Evolutionary conservation across 768 basidiomycete species (phyloP).

Genomic region (Pseudohyphozyma bogoriensis): DNA sequence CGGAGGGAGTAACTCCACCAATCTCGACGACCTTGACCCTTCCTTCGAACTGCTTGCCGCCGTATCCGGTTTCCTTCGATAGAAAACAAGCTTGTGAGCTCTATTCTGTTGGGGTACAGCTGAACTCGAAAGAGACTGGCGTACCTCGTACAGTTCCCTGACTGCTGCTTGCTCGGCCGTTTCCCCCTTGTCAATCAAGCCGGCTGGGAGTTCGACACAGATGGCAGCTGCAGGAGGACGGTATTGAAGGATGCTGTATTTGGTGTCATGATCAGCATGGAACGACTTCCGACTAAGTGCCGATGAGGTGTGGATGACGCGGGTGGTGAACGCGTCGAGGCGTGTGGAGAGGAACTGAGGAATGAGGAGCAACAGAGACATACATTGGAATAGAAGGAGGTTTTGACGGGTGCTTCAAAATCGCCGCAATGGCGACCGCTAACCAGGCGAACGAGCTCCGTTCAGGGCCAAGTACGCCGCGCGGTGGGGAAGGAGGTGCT

Average conservation of each 20-base stretch:
- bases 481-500: slow-evolving; percentile 38
- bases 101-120: too few relatives aligned
- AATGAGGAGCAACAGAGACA: too few relatives aligned
- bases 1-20: not conserved
- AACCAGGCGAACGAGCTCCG: too few relatives aligned
- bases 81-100: too few relatives aligned
- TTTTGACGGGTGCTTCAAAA: slow-evolving; percentile 59
- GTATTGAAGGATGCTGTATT: slow-evolving; percentile 73
- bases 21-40: slow-evolving; percentile 43
- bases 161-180: slow-evolving; percentile 68
- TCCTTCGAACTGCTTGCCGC: slow-evolving; percentile 38
- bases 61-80: slow-evolving; percentile 88
- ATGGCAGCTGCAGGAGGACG: slow-evolving; percentile 58
- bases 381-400: slow-evolving; percentile 40
- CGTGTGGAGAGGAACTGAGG: too few relatives aligned
- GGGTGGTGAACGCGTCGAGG: slow-evolving; percentile 60
- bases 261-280: slow-evolving; percentile 73
- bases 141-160: slow-evolving; percentile 82
- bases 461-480: slow-evolving; percentile 34
- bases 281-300: too few relatives aligned
- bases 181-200: slow-evolving; percentile 78
- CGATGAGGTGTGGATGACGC: slow-evolving; percentile 43
- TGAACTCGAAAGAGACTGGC: too few relatives aligned
- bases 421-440: slow-evolving; percentile 72
- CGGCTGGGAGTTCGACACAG: slow-evolving; percentile 51